These are phyloP conservation scores for Peribolospora baueri DNA, from an alignment of 768 basidiomycete species.

Conservation along the genomic window DNA sequence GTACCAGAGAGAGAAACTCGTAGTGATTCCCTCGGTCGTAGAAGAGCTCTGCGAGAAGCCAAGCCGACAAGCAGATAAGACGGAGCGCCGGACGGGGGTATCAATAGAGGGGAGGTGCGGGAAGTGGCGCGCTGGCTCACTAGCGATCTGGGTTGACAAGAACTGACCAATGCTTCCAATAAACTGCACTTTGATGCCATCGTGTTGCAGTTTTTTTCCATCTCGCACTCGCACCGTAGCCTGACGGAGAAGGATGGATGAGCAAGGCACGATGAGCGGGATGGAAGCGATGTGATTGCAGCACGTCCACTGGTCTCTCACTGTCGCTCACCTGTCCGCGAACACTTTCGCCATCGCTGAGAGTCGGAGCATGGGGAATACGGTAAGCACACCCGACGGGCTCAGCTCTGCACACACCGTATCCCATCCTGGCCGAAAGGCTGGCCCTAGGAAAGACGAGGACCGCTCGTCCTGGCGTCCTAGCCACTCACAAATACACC, in stretches of 20 bases:
- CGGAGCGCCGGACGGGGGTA: not conserved
- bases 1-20: conserved; percentile 83
- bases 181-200: conserved; percentile 94
- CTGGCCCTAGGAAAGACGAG: too few species aligned
- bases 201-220: conserved; percentile 81
- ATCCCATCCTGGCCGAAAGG: too few species aligned
- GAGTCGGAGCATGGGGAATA: too few species aligned
- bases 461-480: too few species aligned
- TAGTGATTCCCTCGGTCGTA: conserved; percentile 96
- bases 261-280: not conserved
- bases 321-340: conserved; percentile 41
- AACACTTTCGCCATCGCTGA: conserved; percentile 64
- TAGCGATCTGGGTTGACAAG: not conserved
- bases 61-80: too few species aligned
- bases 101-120: not conserved
- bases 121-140: not conserved
- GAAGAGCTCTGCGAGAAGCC: conserved; percentile 31
- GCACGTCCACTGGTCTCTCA: too few species aligned
- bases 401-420: too few species aligned
- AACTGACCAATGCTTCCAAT: conserved; percentile 72
- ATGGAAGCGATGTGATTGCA: too few species aligned
- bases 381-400: too few species aligned
- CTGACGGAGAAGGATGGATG: conserved; percentile 21
- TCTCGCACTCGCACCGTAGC: conserved; percentile 70
- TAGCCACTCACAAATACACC: conserved; percentile 36